Evolutionary conservation across 108 stramenopile species (phyloP), one percentile per base, ranked within the genome.

Genomic region (Cyclotella baltica): DNA sequence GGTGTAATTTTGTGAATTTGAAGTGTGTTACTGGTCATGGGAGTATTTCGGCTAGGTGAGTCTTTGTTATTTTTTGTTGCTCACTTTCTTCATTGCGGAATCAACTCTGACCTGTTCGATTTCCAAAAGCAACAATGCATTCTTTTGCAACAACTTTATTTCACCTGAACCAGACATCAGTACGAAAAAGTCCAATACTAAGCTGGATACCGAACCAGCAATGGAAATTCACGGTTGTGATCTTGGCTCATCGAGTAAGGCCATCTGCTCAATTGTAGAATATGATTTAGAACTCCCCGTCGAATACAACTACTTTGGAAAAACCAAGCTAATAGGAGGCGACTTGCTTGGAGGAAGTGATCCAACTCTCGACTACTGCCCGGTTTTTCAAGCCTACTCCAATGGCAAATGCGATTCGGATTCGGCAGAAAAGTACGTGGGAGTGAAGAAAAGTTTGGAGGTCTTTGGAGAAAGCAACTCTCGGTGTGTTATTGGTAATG

Each of bases 361-460:
- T 72, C 79, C 87, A 0, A 84, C 86, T 20, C 83, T 95, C 53
- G 92, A 95, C 64, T 95, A 83, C 70, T 95, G 94, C 68, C 93
- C 93, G 22, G 85, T 90, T n/a, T 95, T 87, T 76, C 57, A 73
- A 51, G 91, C 89, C 8, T 92, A 68, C 52, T 81, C 78, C 1
- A 91, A 92, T 71, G 91, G 90, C 15, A 74, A 85, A 4, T 95
- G 93, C 57, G 66, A 78, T 9, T 76, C 81, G 34, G 20, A 65
- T 22, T 62, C 80, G 9, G 79, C 78, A 35, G 62, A 80, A 67
- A 34, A 68, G 10, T 72, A 77, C 9, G 75, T 89, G 36, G 76
- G 74, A 65, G 88, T 92, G 0, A 48, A 61, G 16, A 88, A 67
- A 35, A 34, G 72, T 27, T 62, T 90, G 6, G 92, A 92, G 64